phyloP scores from a whole-genome alignment of 371 early-diverging fungal species.

The Mitosporidium daphniae region DNA sequence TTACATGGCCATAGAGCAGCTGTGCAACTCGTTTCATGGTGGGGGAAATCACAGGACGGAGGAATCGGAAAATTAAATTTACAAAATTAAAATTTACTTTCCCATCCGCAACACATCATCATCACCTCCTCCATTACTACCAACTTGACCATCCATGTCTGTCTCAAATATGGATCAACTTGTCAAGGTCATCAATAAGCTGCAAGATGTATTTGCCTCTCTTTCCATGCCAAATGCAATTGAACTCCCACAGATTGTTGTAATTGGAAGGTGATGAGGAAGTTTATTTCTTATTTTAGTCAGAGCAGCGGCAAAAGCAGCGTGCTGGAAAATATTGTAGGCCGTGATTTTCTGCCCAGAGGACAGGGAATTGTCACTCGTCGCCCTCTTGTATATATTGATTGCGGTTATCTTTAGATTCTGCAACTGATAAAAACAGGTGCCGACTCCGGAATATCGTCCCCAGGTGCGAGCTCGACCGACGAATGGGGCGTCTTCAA shows the following conservation, averaged over 20 bases:
- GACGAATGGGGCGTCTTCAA: constrained; percentile 4
- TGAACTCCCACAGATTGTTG: constrained; percentile 58
- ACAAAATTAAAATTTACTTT: no score
- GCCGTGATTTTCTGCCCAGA: constrained; percentile 50
- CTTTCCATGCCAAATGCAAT: constrained; percentile 82
- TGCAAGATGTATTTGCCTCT: constrained; percentile 80
- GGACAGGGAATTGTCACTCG: constrained; percentile 66
- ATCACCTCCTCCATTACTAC: no score
- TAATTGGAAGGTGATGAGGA: constrained; percentile 8
- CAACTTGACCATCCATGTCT: no score
- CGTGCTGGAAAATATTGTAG: constrained; percentile 52
- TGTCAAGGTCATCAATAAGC: constrained; percentile 40
- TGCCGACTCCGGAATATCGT: constrained; percentile 1
- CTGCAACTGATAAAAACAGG: constrained; percentile 30
- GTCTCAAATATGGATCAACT: constrained; percentile 7
- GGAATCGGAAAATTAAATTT: no score
- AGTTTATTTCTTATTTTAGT: constrained; percentile 9
- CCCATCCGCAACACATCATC: no score
- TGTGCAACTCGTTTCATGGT: no score
- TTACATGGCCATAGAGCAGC: no score
- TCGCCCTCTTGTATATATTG: constrained; percentile 54
- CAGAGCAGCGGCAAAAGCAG: constrained; percentile 70
- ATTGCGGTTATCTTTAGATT: no score
- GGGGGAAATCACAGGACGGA: no score
- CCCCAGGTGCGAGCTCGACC: no score